Evolutionary conservation across 2,329 filamentous ascomycete species (phyloP).

Genomic region (Colletotrichum gloeosporioides): DNA sequence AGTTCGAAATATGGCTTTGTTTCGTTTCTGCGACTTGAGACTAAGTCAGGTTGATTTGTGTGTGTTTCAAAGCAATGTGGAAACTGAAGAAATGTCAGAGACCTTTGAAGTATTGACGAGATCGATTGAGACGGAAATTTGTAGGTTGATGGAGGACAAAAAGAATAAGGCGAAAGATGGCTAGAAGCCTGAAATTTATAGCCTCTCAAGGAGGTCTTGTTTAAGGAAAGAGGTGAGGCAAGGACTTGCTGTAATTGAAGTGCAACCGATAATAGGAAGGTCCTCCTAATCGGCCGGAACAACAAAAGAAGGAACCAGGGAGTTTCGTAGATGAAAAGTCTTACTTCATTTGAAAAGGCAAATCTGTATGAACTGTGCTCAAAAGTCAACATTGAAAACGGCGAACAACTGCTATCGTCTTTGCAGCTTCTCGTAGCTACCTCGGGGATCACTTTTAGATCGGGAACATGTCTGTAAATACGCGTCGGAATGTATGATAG

Average conservation of each 20-base stretch:
- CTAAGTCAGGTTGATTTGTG: not conserved
- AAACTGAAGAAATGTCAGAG: not conserved
- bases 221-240: not conserved
- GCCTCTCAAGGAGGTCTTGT: accelerated
- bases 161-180: accelerated
- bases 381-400: not conserved
- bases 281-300: not conserved
- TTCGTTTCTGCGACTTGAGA: not conserved
- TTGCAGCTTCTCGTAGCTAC: not conserved
- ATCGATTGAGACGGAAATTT: accelerated
- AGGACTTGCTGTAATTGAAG: not conserved
- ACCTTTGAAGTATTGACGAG: not conserved
- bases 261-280: not conserved
- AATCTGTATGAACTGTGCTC: not conserved
- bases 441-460: not conserved
- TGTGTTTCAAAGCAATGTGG: not conserved
- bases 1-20: not conserved
- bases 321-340: not conserved
- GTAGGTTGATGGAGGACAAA: accelerated
- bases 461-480: not conserved
- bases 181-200: not conserved
- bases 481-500: not conserved
- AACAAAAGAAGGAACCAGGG: not conserved
- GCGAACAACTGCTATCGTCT: not conserved
- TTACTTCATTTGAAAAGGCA: not conserved